Evolutionary conservation across 805 yeast species (phyloP).

Genomic region (Suhomyces prunicola): DNA sequence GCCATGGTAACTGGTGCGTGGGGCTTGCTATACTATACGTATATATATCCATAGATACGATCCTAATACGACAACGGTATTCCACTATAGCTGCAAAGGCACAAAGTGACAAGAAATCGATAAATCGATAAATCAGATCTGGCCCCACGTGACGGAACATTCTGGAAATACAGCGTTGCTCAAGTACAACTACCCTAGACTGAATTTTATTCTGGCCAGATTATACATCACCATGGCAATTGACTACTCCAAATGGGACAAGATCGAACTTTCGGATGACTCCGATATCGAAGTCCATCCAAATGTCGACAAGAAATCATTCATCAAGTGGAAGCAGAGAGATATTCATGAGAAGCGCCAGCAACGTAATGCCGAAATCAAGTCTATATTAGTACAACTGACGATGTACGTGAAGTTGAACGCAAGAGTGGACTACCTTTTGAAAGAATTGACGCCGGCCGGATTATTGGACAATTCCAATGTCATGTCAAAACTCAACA

Average conservation of each 20-base stretch:
- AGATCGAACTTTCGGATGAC: constrained; percentile 92
- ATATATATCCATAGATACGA: too few species aligned
- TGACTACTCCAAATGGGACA: constrained; percentile 98
- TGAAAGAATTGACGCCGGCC: constrained; percentile 39
- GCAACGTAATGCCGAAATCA: constrained; percentile 75
- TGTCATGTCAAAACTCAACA: constrained; percentile 41
- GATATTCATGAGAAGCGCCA: constrained; percentile 92
- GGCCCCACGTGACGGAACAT: constrained; percentile 1
- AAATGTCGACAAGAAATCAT: constrained; percentile 90
- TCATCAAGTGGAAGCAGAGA: constrained; percentile 94
- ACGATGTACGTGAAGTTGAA: constrained; percentile 79
- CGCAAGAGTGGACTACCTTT: constrained; percentile 64
- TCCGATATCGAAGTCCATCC: constrained; percentile 98
- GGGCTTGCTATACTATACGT: too few species aligned
- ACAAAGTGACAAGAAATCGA: background rate
- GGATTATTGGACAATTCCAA: constrained; percentile 31
- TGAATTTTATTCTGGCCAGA: too few species aligned
- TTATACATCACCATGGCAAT: constrained; percentile 54
- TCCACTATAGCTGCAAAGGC: background rate
- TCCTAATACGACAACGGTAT: too few species aligned
- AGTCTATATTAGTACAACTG: constrained; percentile 68
- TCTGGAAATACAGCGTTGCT: background rate
- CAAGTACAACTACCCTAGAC: background rate
- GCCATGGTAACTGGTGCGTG: too few species aligned
- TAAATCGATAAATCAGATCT: too few species aligned